A percentile compares a stretch with the other conserved stretches of the same genome.
Conservation (phyloP, 192 early-diverging fungal genomes). For the Chytriomyces sp. region DNA sequence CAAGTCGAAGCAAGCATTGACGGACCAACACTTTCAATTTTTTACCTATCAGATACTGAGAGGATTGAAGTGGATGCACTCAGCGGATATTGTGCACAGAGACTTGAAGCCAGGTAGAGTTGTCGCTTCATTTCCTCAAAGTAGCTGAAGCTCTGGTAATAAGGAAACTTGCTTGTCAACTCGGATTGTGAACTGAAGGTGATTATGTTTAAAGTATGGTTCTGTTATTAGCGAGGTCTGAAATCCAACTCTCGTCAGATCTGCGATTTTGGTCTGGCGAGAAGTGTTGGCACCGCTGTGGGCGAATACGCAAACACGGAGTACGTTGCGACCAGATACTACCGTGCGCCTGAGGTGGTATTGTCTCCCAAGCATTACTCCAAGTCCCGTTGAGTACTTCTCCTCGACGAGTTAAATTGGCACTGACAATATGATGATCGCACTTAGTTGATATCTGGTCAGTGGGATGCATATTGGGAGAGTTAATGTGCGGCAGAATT, state of each 20-base stretch:
- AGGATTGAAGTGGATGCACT: constrained; percentile 92
- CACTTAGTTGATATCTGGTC: constrained; percentile 91
- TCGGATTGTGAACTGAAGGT: constrained; percentile 94
- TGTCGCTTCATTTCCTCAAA: constrained; percentile 31
- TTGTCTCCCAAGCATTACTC: constrained; percentile 97
- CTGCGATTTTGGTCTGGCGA: constrained; percentile 98
- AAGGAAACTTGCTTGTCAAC: constrained; percentile 89
- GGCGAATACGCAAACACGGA: constrained; percentile 91
- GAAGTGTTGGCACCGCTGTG: constrained; percentile 73
- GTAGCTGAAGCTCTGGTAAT: constrained; percentile 3
- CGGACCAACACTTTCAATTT: constrained; percentile 89
- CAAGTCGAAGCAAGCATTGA: constrained; percentile 73
- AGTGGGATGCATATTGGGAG: constrained; percentile 99
- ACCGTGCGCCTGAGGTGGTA: constrained; percentile 98
- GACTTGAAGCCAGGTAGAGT: constrained; percentile 88
- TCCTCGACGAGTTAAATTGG: constrained; percentile 61
- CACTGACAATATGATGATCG: background rate
- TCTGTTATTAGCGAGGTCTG: background rate
- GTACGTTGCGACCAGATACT: constrained; percentile 99
- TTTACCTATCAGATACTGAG: constrained; percentile 88
- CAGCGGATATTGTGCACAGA: constrained; percentile 90
- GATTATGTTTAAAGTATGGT: background rate
- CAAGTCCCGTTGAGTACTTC: constrained; percentile 76
- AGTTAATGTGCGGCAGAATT: constrained; percentile 71
- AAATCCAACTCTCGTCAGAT: constrained; percentile 63